Evolutionary conservation across 2,329 filamentous ascomycete genomes (phyloP).

Genomic region (Fusarium euwallaceae): DNA sequence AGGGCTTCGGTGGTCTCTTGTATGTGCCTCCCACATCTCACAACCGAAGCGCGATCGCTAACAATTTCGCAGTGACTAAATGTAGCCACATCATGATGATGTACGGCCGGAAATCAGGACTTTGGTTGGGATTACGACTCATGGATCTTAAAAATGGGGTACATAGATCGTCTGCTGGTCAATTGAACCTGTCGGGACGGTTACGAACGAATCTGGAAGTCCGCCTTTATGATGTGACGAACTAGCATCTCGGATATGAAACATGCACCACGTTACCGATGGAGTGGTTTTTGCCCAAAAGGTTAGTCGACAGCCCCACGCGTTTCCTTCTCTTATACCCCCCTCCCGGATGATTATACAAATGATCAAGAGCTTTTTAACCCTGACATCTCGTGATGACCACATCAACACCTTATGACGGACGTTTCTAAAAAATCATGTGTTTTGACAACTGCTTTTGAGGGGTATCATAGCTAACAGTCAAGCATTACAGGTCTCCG

Average conservation of each 20-base stretch:
- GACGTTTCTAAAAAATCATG: slow-evolving; percentile 39
- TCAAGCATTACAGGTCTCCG: slow-evolving; percentile 35
- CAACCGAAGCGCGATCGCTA: slow-evolving; percentile 48
- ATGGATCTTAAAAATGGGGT: slow-evolving; percentile 56
- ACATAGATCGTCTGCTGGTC: slow-evolving; percentile 64
- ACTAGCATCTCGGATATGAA: slow-evolving; percentile 34
- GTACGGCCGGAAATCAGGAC: slow-evolving; percentile 57
- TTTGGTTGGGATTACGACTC: slow-evolving; percentile 61
- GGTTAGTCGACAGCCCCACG: slow-evolving; percentile 58
- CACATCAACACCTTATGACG: slow-evolving; percentile 72
- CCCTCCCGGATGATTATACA: slow-evolving; percentile 66
- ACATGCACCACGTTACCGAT: slow-evolving; percentile 20
- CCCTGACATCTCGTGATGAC: slow-evolving; percentile 73
- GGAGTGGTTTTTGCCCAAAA: slow-evolving; percentile 43
- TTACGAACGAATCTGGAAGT: slow-evolving; percentile 47
- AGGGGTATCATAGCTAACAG: slow-evolving; percentile 58
- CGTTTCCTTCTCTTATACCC: slow-evolving; percentile 31
- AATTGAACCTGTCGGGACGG: slow-evolving; percentile 54
- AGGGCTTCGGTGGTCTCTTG: slow-evolving; percentile 87
- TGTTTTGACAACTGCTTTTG: slow-evolving; percentile 39
- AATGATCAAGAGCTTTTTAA: slow-evolving; percentile 76
- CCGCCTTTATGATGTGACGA: slow-evolving; percentile 38
- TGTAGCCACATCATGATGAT: slow-evolving; percentile 51
- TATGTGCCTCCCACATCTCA: slow-evolving; percentile 52
- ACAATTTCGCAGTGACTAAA: slow-evolving; percentile 66